Evolutionary conservation across 1,284 basidiomycete genomes (phyloP).

Genomic region (Tylopilus sp.): DNA sequence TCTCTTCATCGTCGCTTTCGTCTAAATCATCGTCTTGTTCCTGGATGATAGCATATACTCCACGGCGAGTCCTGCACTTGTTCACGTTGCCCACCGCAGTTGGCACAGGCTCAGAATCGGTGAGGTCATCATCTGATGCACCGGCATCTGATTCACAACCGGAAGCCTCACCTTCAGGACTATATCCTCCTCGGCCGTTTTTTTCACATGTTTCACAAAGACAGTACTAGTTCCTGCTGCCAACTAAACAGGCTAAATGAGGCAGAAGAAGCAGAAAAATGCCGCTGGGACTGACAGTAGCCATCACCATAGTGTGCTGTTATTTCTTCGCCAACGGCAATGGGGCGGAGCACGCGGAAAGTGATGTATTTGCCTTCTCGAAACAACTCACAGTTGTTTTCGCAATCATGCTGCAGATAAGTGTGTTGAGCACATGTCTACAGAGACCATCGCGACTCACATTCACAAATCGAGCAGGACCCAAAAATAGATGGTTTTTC

Average conservation of each 20-base stretch:
- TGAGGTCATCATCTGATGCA: slow-evolving; percentile 44
- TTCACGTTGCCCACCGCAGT: slow-evolving; percentile 53
- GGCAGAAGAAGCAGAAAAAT: slow-evolving; percentile 5
- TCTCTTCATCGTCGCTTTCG: slow-evolving; percentile 51
- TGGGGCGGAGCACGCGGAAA: slow-evolving; percentile 81
- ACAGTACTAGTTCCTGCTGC: slow-evolving; percentile 82
- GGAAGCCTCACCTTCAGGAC: slow-evolving; percentile 53
- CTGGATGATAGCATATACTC: slow-evolving; percentile 68
- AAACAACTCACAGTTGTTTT: slow-evolving; percentile 86
- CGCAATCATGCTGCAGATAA: slow-evolving; percentile 77
- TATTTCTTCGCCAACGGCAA: slow-evolving; percentile 81
- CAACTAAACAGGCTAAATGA: slow-evolving; percentile 55
- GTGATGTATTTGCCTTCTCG: slow-evolving; percentile 86
- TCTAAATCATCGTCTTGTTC: slow-evolving; percentile 57
- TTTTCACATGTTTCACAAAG: slow-evolving; percentile 89
- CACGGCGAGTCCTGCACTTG: slow-evolving; percentile 72
- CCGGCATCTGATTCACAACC: slow-evolving; percentile 47
- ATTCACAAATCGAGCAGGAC: slow-evolving; percentile 92
- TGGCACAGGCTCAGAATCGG: slow-evolving; percentile 38
- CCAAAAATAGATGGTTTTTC: slow-evolving; percentile 89
- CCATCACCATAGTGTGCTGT: slow-evolving; percentile 84
- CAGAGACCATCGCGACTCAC: slow-evolving; percentile 50
- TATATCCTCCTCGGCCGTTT: slow-evolving; percentile 72
- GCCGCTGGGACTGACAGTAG: slow-evolving; percentile 61
- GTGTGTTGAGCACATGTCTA: slow-evolving; percentile 15